Conservation (phyloP, 768 basidiomycete genomes). For the Termitomyces sp. region DNA sequence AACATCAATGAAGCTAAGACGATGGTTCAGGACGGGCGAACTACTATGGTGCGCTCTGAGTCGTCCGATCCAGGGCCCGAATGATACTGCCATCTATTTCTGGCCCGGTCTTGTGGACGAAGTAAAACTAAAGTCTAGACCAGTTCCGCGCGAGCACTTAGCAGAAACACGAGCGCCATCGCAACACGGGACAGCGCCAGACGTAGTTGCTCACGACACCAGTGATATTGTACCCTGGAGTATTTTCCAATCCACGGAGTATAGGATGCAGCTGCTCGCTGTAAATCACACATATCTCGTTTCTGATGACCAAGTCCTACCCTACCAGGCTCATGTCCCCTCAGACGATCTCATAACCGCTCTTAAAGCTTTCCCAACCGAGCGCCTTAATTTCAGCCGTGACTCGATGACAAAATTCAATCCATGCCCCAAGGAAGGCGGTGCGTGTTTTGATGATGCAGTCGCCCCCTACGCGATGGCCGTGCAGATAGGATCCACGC, state of each 20-base stretch:
- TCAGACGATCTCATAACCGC: constrained; percentile 43
- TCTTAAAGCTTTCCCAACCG: constrained; percentile 38
- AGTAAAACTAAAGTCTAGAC: constrained; percentile 39
- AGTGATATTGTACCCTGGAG: constrained; percentile 39
- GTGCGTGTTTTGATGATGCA: constrained; percentile 41
- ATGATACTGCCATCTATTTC: constrained; percentile 45
- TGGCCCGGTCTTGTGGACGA: constrained; percentile 75
- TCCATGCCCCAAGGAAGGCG: constrained; percentile 32
- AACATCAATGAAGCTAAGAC: constrained; percentile 37
- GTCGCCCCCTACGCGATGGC: constrained; percentile 64
- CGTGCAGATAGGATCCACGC: constrained; percentile 59
- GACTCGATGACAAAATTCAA: constrained; percentile 43
- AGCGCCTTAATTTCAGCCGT: constrained; percentile 35
- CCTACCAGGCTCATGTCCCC: constrained; percentile 68
- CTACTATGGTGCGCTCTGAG: constrained; percentile 64
- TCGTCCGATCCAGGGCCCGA: constrained; percentile 38
- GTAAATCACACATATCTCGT: constrained; percentile 43
- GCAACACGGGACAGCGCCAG: constrained; percentile 11
- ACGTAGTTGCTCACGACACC: constrained; percentile 7
- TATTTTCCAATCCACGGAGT: constrained; percentile 53
- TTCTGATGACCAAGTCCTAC: constrained; percentile 56
- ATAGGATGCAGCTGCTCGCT: constrained; percentile 65
- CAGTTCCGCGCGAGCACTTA: constrained; percentile 23
- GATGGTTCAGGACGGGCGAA: constrained; percentile 67
- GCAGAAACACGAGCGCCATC: constrained; percentile 1